A percentile compares a stretch with the other conserved stretches of the same genome.
phyloP scores from a whole-genome alignment of 768 basidiomycete species.

The Strobilomyces echinocephalus region DNA sequence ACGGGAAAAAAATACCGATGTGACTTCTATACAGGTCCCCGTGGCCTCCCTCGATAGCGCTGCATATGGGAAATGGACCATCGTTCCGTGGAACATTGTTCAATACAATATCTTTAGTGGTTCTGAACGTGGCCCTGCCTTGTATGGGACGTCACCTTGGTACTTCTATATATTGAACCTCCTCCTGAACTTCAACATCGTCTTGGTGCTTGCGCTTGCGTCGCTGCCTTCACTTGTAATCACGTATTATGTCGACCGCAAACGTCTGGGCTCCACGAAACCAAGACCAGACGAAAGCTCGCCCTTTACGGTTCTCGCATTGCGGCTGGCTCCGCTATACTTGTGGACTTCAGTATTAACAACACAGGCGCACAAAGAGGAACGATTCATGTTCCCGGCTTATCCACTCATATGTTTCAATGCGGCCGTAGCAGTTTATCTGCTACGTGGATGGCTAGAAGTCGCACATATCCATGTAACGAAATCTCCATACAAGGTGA shows the following conservation, averaged over 20 bases:
- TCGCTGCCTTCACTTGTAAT: constrained; percentile 75
- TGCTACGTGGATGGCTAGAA: constrained; percentile 86
- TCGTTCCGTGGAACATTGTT: constrained; percentile 93
- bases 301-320: constrained; percentile 68
- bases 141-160: constrained; percentile 91
- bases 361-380: constrained; percentile 91
- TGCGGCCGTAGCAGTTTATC: constrained; percentile 82
- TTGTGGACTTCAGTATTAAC: constrained; percentile 83
- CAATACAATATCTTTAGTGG: constrained; percentile 89
- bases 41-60: constrained; percentile 78
- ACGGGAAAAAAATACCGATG: background rate
- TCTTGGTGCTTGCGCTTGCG: constrained; percentile 73
- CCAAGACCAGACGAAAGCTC: constrained; percentile 61
- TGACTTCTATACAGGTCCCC: constrained; percentile 56
- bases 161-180: constrained; percentile 86
- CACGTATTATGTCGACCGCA: constrained; percentile 70
- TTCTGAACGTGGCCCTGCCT: constrained; percentile 73
- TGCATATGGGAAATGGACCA: constrained; percentile 72
- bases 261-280: constrained; percentile 59
- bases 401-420: constrained; percentile 93
- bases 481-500: constrained; percentile 79
- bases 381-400: constrained; percentile 96
- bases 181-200: constrained; percentile 89
- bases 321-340: constrained; percentile 86
- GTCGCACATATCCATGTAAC: constrained; percentile 66